Conservation (phyloP, 1,284 basidiomycete genomes). For the Leccinum pallidistipes region DNA sequence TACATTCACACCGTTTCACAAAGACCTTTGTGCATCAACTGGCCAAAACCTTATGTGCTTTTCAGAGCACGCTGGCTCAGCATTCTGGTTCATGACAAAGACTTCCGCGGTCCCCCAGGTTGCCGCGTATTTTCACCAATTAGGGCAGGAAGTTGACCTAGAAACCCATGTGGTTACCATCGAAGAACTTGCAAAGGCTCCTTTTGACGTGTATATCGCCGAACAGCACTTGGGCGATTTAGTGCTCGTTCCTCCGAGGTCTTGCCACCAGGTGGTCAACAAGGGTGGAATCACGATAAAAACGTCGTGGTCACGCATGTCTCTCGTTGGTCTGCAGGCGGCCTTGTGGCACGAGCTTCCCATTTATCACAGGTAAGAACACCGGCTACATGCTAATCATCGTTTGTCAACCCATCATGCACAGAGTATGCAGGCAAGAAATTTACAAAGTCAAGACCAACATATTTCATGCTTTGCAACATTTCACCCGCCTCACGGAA, state of each 20-base stretch:
- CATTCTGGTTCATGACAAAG: conserved; percentile 82
- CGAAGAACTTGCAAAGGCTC: conserved; percentile 62
- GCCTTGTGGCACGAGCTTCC: conserved; percentile 72
- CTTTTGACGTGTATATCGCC: conserved; percentile 63
- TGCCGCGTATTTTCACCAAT: conserved; percentile 55
- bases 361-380: conserved; percentile 66
- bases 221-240: conserved; percentile 74
- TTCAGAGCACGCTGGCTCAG: conserved; percentile 63
- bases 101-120: conserved; percentile 51
- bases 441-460: conserved; percentile 69
- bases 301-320: conserved; percentile 81
- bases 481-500: conserved; percentile 37
- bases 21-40: conserved; percentile 76
- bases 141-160: conserved; percentile 67
- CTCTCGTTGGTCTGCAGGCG: conserved; percentile 51
- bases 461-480: conserved; percentile 53
- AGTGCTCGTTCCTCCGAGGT: conserved; percentile 74
- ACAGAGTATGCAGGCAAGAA: conserved; percentile 73
- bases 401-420: conserved; percentile 12
- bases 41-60: conserved; percentile 83
- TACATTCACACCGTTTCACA: conserved; percentile 77
- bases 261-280: conserved; percentile 79
- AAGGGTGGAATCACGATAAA: conserved; percentile 74
- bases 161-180: conserved; percentile 63
- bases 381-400: not conserved